phyloP scores from a whole-genome alignment of 306 rosid genomes.

The Quercus glauca region DNA sequence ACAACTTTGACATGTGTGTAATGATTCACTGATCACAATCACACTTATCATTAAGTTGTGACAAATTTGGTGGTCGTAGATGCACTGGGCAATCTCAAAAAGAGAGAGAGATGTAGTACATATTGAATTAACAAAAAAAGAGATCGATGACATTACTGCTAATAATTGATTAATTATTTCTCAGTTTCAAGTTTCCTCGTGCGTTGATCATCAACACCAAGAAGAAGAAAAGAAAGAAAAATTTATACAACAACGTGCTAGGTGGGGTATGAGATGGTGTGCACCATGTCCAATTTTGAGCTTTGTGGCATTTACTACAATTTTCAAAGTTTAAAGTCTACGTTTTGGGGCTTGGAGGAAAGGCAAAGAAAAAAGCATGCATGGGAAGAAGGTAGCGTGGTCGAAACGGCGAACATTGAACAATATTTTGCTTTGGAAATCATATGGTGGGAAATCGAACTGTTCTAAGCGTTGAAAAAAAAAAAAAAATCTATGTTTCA shows the following conservation, averaged over 20 bases:
- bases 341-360: constrained; percentile 29
- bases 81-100: not conserved
- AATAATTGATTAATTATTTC: constrained; percentile 47
- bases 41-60: too few species aligned
- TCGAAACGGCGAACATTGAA: constrained; percentile 55
- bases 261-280: constrained; percentile 66
- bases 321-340: constrained; percentile 12
- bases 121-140: constrained; percentile 9
- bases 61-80: too few species aligned
- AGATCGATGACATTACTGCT: not conserved
- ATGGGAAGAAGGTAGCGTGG: constrained; percentile 71
- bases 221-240: not conserved
- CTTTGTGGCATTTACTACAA: constrained; percentile 13
- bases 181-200: constrained; percentile 35
- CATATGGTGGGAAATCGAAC: constrained; percentile 19
- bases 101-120: constrained; percentile 19
- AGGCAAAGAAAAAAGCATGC: constrained; percentile 11
- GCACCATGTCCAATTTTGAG: constrained; percentile 42
- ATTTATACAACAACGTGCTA: constrained; percentile 46
- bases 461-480: constrained; percentile 32
- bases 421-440: constrained; percentile 42
- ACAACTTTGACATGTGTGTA: too few species aligned
- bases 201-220: constrained; percentile 29
- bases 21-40: too few species aligned
- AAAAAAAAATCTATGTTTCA: constrained; percentile 16